Conservation (phyloP, 2,329 filamentous ascomycete genomes). For the Macrophomina tecta region DNA sequence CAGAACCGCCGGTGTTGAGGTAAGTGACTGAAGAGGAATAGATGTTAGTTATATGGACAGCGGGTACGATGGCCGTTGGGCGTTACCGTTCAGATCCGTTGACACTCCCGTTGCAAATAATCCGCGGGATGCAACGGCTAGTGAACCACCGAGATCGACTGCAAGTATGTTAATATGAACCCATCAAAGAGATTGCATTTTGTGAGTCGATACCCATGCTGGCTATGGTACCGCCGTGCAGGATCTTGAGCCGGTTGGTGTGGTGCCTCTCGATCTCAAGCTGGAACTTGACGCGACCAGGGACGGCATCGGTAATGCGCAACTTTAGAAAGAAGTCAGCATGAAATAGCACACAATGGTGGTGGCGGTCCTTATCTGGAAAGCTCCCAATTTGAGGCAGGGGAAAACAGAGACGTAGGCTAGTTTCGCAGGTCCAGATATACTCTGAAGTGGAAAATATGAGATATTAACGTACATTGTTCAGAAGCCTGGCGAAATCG, state of each 20-base stretch:
- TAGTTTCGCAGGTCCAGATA: no score
- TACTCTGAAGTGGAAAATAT: no score
- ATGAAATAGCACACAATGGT: neutral
- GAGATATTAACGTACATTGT: constrained; percentile 36
- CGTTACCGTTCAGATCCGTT: constrained; percentile 66
- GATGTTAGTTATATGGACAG: no score
- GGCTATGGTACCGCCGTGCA: constrained; percentile 80
- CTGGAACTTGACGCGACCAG: constrained; percentile 76
- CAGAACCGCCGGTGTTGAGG: constrained; percentile 66
- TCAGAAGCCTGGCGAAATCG: constrained; percentile 45
- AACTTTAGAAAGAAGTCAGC: constrained; percentile 56
- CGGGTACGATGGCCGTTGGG: neutral
- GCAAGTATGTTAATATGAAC: neutral
- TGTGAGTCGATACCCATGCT: constrained; percentile 60
- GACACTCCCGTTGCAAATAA: constrained; percentile 71
- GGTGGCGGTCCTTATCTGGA: neutral
- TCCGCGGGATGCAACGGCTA: constrained; percentile 69
- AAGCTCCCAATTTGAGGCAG: no score
- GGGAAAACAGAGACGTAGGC: no score
- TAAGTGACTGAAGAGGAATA: constrained; percentile 60
- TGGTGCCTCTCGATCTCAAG: constrained; percentile 76
- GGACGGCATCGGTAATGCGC: constrained; percentile 67
- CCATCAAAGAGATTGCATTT: no score
- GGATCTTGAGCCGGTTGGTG: constrained; percentile 78
- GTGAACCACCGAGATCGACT: constrained; percentile 70